These are phyloP conservation scores for Boletus pseudo-olivaceus DNA, from an alignment of 768 basidiomycete species.

Conservation along the genomic window DNA sequence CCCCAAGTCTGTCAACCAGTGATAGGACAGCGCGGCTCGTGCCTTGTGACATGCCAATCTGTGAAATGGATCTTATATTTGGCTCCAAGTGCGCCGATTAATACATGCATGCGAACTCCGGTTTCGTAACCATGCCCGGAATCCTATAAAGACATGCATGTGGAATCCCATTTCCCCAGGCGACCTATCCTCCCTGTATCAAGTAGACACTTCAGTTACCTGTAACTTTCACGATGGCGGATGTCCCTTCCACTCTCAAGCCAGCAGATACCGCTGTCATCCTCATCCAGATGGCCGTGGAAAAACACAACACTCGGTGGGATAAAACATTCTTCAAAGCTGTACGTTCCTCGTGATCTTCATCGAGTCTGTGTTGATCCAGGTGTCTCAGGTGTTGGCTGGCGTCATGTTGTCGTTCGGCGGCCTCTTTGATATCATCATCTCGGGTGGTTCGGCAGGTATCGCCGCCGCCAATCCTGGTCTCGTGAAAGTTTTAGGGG, in stretches of 20 bases:
- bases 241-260: constrained; percentile 46
- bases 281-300: constrained; percentile 54
- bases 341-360: constrained; percentile 36
- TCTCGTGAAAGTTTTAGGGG: constrained; percentile 60
- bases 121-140: constrained; percentile 7
- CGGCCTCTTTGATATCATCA: constrained; percentile 57
- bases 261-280: constrained; percentile 55
- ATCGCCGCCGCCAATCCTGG: constrained; percentile 57
- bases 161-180: neutral
- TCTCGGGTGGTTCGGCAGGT: constrained; percentile 55
- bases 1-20: neutral
- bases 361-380: neutral
- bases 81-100: neutral
- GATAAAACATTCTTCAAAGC: constrained; percentile 66
- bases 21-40: too few species aligned
- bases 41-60: neutral
- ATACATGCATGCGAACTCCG: neutral
- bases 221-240: constrained; percentile 13
- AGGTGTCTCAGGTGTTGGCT: constrained; percentile 51
- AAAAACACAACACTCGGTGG: constrained; percentile 61
- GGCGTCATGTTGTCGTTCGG: constrained; percentile 77
- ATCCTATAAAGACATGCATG: constrained; percentile 18
- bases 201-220: neutral
- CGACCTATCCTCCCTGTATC: constrained; percentile 1
- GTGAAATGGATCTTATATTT: constrained; percentile 4